phyloP scores from a whole-genome alignment of 2,329 filamentous ascomycete species.

The Aspergillus sp. region DNA sequence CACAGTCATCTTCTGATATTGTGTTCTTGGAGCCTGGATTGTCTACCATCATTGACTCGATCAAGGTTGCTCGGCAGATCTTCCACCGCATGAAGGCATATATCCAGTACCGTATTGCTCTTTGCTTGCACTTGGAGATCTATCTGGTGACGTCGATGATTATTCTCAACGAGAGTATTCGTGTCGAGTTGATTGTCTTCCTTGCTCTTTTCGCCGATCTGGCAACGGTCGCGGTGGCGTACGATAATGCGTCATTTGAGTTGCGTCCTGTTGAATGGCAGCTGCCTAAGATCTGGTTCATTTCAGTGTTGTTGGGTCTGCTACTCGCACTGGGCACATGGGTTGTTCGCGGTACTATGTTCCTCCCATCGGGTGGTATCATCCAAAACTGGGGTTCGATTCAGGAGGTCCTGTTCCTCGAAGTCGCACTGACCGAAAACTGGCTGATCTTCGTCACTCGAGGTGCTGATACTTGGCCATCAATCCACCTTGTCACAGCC shows the following conservation, averaged over 20 bases:
- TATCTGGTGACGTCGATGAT: conserved; percentile 78
- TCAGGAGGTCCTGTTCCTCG: conserved; percentile 80
- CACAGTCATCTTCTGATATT: conserved; percentile 72
- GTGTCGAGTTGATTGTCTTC: conserved; percentile 74
- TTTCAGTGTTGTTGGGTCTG: conserved; percentile 60
- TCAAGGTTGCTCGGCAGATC: conserved; percentile 73
- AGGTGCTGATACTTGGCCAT: conserved; percentile 72
- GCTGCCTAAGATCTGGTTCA: conserved; percentile 79
- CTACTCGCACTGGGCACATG: conserved; percentile 72
- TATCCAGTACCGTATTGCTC: conserved; percentile 75
- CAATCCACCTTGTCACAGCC: conserved; percentile 69
- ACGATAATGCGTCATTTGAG: conserved; percentile 80
- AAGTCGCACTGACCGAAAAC: conserved; percentile 90
- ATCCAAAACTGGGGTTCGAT: conserved; percentile 74
- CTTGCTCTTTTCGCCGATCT: conserved; percentile 78
- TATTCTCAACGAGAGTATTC: conserved; percentile 76
- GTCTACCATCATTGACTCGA: conserved; percentile 70
- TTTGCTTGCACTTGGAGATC: conserved; percentile 73
- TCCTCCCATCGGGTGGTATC: conserved; percentile 69
- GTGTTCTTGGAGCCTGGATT: conserved; percentile 73
- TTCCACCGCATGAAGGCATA: conserved; percentile 80
- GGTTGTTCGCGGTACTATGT: conserved; percentile 71
- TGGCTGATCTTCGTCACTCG: conserved; percentile 97
- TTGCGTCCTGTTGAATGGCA: conserved; percentile 78
- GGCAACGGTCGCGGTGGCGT: conserved; percentile 78